Evolutionary conservation across 2,329 filamentous ascomycete genomes (phyloP), one percentile per base, ranked within the genome.

Genomic region (Fusarium globosum): DNA sequence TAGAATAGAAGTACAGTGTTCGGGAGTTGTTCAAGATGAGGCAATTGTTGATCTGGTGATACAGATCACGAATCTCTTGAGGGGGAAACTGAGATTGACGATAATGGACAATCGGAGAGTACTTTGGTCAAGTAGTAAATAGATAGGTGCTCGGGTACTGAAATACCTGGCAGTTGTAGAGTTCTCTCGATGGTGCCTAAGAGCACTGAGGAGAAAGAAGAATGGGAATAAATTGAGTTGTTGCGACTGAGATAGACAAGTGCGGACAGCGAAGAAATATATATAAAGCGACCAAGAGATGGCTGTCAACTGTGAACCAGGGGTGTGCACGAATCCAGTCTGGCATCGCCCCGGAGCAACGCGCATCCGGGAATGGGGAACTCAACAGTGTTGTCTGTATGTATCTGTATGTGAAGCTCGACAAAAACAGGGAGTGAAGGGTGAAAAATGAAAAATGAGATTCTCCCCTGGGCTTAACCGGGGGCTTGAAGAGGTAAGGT

Each of bases 381-480:
- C 43, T 61, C 45, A 53, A 30, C 39, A 62, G 52, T 62, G 60
- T 55, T 52, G 33, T 26, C n/a, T 35, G 36, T 38, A 21, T 67
- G 30, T 33, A 33, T 33, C 53, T 46, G 36, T 53, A 61, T 33
- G 20, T 65, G 49, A 71, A 49, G 58, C 64, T 65, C 23, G 45
- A 48, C 58, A 55, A 41, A 41, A 72, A 64, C 71, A 73, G 68
- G 68, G 72, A 73, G 59, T 43, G 42, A 72, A 65, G 62, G 51
- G 26, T 72, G 71, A 73, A 71, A 69, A 68, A 30, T 74, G 71
- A 73, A 69, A 74, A 65, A 56, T 73, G 71, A 73, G 56, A 73
- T 72, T 58, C 48, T 63, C 35, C 43, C 45, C 36, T 56, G 33
- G 52, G 49, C 57, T 74, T 62, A 69, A 48, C 67, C 55, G 48